Percentiles rank a stretch among this genome's conserved stretches.
These are phyloP conservation scores for Penicillium aurantiogriseum DNA, from an alignment of 2,329 filamentous ascomycete genomes.

Conservation along the genomic window DNA sequence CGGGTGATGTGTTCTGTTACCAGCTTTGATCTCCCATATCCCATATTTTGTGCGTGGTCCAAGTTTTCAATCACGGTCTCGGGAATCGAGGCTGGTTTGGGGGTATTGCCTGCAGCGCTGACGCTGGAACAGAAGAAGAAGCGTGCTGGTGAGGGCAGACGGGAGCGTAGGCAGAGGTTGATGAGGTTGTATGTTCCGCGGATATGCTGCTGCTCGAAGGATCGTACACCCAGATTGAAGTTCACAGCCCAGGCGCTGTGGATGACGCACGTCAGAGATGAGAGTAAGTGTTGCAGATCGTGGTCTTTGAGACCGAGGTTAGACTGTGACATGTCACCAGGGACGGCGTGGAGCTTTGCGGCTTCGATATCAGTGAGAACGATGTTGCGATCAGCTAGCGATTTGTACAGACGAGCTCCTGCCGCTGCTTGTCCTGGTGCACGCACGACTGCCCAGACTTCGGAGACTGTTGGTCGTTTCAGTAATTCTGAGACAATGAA, in stretches of 20 bases:
- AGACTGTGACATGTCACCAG: slow-evolving; percentile 47
- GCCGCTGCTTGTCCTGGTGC: slow-evolving; percentile 42
- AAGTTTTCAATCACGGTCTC: slow-evolving; percentile 40
- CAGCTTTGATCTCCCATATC: slow-evolving; percentile 45
- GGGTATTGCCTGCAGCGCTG: slow-evolving; percentile 43
- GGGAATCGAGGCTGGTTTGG: slow-evolving; percentile 29
- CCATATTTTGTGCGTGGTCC: slow-evolving; percentile 43
- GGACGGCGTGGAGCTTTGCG: slow-evolving; percentile 49
- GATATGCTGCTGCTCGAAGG: slow-evolving; percentile 57
- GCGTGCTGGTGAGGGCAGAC: slow-evolving; percentile 31
- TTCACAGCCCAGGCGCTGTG: slow-evolving; percentile 67
- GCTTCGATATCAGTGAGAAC: slow-evolving; percentile 20
- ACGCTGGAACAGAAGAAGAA: slow-evolving; percentile 56
- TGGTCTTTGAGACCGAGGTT: slow-evolving; percentile 50
- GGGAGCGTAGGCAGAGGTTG: slow-evolving; percentile 39
- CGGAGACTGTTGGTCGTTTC: slow-evolving; percentile 36
- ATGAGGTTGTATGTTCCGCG: slow-evolving; percentile 49
- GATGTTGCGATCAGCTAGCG: slow-evolving; percentile 40
- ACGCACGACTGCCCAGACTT: slow-evolving; percentile 58
- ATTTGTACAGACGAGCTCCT: slow-evolving; percentile 45
- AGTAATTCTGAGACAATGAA: slow-evolving; percentile 54
- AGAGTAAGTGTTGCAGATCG: slow-evolving; percentile 44
- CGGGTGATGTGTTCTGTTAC: slow-evolving; percentile 39
- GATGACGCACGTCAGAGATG: slow-evolving; percentile 53
- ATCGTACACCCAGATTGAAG: slow-evolving; percentile 57